These are phyloP conservation scores for Termitomyces sp. DNA, from an alignment of 768 basidiomycete species.

Conservation along the genomic window DNA sequence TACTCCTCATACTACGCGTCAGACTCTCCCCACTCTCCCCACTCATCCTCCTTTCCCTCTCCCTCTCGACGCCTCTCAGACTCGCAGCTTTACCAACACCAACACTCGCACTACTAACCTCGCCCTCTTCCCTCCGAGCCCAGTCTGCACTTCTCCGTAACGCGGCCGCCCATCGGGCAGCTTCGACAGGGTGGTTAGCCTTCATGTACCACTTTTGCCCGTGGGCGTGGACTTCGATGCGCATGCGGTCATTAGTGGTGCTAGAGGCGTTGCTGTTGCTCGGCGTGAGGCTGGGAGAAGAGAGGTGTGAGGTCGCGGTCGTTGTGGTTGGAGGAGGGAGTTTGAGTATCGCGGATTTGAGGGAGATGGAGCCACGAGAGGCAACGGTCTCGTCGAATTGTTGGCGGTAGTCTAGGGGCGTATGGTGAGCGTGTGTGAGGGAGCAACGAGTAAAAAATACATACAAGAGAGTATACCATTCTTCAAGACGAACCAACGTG, in stretches of 20 bases:
- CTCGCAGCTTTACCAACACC: background rate
- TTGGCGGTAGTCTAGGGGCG: slow-evolving; percentile 68
- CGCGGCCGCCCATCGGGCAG: slow-evolving; percentile 79
- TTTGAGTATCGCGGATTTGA: slow-evolving; percentile 72
- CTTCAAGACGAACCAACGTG: slow-evolving; percentile 89
- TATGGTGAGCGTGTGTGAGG: background rate
- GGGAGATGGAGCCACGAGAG: slow-evolving; percentile 81
- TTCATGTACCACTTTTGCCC: slow-evolving; percentile 78
- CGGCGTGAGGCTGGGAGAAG: background rate
- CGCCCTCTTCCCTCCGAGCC: slow-evolving; percentile 37
- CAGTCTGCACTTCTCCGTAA: slow-evolving; percentile 71
- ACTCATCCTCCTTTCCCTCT: slow-evolving; percentile 28
- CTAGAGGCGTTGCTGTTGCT: slow-evolving; percentile 12
- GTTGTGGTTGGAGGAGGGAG: slow-evolving; percentile 24
- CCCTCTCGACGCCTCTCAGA: background rate
- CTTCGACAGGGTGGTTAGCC: slow-evolving; percentile 85
- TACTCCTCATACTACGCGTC: slow-evolving; percentile 19
- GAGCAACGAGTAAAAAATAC: slow-evolving; percentile 21
- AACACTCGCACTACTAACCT: slow-evolving; percentile 13
- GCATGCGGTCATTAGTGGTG: slow-evolving; percentile 43
- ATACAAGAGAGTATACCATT: slow-evolving; percentile 80
- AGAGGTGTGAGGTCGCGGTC: background rate
- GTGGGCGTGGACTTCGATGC: slow-evolving; percentile 78
- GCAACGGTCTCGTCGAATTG: slow-evolving; percentile 87
- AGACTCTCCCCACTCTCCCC: slow-evolving; percentile 43